Percentiles rank a stretch among this genome's conserved stretches.
phyloP scores from a whole-genome alignment of 176 grass and related monocot species.

The Leersia perrieri region DNA sequence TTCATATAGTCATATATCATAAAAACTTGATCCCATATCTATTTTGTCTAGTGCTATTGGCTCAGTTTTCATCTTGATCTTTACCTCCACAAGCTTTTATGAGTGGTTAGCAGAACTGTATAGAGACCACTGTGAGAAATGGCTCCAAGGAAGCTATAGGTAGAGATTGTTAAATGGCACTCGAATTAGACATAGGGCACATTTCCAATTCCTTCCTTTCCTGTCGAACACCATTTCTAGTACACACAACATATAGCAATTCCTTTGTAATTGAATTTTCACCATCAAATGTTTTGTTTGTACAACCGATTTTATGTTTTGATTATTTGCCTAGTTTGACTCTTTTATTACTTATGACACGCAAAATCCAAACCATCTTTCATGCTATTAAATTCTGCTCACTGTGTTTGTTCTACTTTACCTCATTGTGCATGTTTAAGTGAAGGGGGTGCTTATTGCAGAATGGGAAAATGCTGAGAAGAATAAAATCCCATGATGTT shows the following conservation, averaged over 20 bases:
- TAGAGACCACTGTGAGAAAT: background rate
- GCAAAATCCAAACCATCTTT: background rate
- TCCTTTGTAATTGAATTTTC: background rate
- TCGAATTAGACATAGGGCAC: background rate
- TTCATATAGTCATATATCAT: background rate
- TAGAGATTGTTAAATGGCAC: background rate
- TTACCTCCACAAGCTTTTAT: background rate
- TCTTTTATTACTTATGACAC: constrained; percentile 6
- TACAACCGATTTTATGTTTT: constrained; percentile 1
- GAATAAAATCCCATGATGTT: constrained; percentile 63
- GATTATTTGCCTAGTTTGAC: background rate
- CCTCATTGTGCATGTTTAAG: constrained; percentile 21
- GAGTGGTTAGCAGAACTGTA: background rate
- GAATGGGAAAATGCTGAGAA: constrained; percentile 92
- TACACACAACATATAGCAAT: background rate
- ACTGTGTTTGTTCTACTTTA: constrained; percentile 21
- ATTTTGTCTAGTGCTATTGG: background rate
- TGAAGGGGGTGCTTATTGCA: constrained; percentile 47
- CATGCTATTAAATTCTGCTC: constrained; percentile 19
- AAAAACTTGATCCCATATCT: background rate
- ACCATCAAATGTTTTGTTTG: background rate
- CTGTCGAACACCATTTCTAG: background rate
- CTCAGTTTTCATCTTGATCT: constrained; percentile 1
- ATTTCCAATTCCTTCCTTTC: background rate
- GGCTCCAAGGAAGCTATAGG: background rate